phyloP scores from a whole-genome alignment of 2,329 filamentous ascomycete species.

The Cladobotryum mycophilum region DNA sequence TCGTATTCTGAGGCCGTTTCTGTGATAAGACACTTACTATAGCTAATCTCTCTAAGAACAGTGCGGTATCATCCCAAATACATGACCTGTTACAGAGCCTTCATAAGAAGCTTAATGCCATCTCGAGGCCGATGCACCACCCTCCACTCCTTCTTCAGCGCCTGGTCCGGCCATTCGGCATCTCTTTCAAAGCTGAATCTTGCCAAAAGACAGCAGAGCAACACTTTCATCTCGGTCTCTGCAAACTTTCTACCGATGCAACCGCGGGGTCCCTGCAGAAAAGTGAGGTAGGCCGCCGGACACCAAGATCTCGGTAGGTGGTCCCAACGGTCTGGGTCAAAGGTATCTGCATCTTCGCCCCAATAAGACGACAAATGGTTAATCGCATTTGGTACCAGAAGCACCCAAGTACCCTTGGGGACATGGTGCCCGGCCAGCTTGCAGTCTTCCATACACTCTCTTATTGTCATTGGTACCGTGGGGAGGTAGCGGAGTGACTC shows the following conservation, averaged over 20 bases:
- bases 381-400: conserved; percentile 34
- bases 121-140: too few relatives aligned
- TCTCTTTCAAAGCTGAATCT: too few relatives aligned
- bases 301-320: conserved; percentile 30
- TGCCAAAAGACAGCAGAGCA: background rate
- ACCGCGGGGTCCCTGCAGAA: conserved; percentile 24
- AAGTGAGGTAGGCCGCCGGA: conserved; percentile 28
- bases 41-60: too few relatives aligned
- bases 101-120: too few relatives aligned
- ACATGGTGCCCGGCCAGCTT: background rate
- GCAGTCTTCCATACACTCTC: background rate
- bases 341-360: conserved; percentile 33
- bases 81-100: too few relatives aligned
- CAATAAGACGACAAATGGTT: conserved; percentile 34
- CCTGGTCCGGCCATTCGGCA: too few relatives aligned
- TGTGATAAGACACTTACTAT: too few relatives aligned
- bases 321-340: conserved; percentile 38
- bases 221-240: conserved; percentile 28
- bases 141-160: too few relatives aligned
- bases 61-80: too few relatives aligned
- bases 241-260: conserved; percentile 27
- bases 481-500: conserved; percentile 41
- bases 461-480: conserved; percentile 15
- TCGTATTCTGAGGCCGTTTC: too few relatives aligned
- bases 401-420: background rate